Evolutionary conservation across 2,329 filamentous ascomycete species (phyloP).

Genomic region (Akanthomyces lecanii): DNA sequence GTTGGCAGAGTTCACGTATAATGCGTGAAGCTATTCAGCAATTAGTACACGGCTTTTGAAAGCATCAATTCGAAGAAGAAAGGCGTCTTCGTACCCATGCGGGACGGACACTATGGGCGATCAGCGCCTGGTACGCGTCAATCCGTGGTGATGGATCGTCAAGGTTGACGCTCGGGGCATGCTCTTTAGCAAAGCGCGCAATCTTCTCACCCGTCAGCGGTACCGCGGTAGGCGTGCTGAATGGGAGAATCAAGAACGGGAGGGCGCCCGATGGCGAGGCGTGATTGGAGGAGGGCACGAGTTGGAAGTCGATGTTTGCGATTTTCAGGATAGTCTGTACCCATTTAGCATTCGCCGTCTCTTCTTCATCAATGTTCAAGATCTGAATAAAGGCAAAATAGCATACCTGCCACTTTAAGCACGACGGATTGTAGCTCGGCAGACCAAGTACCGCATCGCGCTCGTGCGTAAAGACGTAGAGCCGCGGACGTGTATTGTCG

Average conservation of each 20-base stretch:
- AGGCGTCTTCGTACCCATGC: conserved; percentile 62
- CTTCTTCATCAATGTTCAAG: neutral
- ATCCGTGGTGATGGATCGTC: conserved; percentile 53
- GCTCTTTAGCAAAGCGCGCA: conserved; percentile 60
- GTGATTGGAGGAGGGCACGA: conserved; percentile 80
- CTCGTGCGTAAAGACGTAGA: conserved; percentile 73
- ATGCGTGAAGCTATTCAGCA: conserved; percentile 59
- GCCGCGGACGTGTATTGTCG: conserved; percentile 38
- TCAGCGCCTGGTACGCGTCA: conserved; percentile 72
- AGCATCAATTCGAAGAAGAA: too few species aligned
- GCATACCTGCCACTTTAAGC: conserved; percentile 91
- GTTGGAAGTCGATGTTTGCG: conserved; percentile 60
- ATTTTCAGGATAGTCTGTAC: conserved; percentile 77
- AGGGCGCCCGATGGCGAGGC: conserved; percentile 85
- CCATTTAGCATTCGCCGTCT: too few species aligned
- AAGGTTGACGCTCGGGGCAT: conserved; percentile 30
- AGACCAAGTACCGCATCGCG: conserved; percentile 55
- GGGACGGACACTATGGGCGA: conserved; percentile 73
- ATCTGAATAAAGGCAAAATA: neutral
- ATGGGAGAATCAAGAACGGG: conserved; percentile 65
- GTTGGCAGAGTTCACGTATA: conserved; percentile 73
- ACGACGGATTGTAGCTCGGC: conserved; percentile 86
- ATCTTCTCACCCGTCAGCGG: conserved; percentile 55
- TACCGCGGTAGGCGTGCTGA: neutral
- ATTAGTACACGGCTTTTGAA: too few species aligned